Base-by-base conservation (phyloP, 495 filamentous ascomycete species). In the Aspergillus biplanus region DNA sequence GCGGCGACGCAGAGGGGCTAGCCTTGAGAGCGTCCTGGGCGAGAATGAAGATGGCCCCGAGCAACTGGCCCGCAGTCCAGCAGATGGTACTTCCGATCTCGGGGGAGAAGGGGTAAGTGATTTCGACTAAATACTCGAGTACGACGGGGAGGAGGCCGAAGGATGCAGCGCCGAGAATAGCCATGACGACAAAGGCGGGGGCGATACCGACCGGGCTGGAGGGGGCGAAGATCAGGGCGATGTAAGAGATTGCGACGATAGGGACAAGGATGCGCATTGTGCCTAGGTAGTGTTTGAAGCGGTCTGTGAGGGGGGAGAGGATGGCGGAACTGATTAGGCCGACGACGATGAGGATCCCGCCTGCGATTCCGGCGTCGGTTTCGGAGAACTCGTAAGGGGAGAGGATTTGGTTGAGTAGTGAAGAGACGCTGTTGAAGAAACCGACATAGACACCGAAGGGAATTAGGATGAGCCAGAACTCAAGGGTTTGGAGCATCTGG, bases 351-450 rank as follows among this genome's bases (percentile, higher is more conserved):
- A 98, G 75, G 32, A 96, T 72, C 1, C 90, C 95, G 63, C 95
- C 95, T 12, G 90, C 90, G 73, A 97, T 91, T 55, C 95, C 95
- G 44, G 94, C 90, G 46, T 97, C 83, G 48, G 87, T 87, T 72
- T 93, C 90, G 57, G 77, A 83, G 83, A 88, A 97, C 64, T 82
- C 86, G 78, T 96, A 90, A 0, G 95, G 95, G 7, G 84, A 75
- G 59, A 98, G 85, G 73, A 98, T 90, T 71, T 97, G 93, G 80
- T 93, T 96, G 1, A 98, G 80, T 5, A 98, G 86, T 13, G 91
- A 90, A 52, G 93, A 96, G 68, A 92, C 76, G 73, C 88, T 88
- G 82, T 97, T 97, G 85, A 99, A 99, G 80, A 93, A 89, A 48
- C 88, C 91, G 63, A 97, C 91, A 77, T 94, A 97, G 71, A 93